Percentiles rank a stretch among this genome's conserved stretches.
Conservation (phyloP, 768 basidiomycete species). For the Collybia mongolica region DNA sequence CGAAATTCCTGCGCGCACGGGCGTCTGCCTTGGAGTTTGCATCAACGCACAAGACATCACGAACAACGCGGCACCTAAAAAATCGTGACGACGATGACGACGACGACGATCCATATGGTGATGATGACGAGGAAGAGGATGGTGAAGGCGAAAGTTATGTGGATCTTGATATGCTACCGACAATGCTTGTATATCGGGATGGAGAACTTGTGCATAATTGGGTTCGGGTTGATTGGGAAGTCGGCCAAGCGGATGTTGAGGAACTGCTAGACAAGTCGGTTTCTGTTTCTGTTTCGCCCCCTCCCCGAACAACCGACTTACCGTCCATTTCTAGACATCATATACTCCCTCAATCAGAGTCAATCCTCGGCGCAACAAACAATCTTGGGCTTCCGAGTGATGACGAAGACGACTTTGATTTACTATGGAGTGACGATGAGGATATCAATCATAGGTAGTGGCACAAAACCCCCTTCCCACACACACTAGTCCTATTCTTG, state of each 20-base stretch:
- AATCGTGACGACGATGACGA: slow-evolving; percentile 30
- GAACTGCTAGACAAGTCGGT: slow-evolving; percentile 64
- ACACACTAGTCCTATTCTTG: background rate
- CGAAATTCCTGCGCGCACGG: slow-evolving; percentile 82
- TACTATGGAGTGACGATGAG: slow-evolving; percentile 54
- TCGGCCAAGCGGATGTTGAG: slow-evolving; percentile 62
- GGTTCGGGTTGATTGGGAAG: slow-evolving; percentile 89
- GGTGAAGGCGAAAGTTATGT: slow-evolving; percentile 58
- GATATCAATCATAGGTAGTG: slow-evolving; percentile 7
- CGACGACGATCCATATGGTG: slow-evolving; percentile 20
- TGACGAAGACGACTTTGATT: slow-evolving; percentile 53
- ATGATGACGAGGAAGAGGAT: slow-evolving; percentile 43
- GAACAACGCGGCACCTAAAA: slow-evolving; percentile 20
- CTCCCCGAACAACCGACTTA: background rate
- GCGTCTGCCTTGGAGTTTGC: slow-evolving; percentile 78
- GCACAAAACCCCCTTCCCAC: background rate
- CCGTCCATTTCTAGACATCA: slow-evolving; percentile 30
- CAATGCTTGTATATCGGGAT: slow-evolving; percentile 73
- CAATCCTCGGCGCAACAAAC: slow-evolving; percentile 27
- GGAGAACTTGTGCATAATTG: slow-evolving; percentile 87
- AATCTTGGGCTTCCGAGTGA: slow-evolving; percentile 51
- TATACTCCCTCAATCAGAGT: slow-evolving; percentile 32
- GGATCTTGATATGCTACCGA: slow-evolving; percentile 79
- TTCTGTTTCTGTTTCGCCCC: slow-evolving; percentile 4
- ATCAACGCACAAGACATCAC: slow-evolving; percentile 15